phyloP scores from a whole-genome alignment of 2,329 filamentous ascomycete species.

The Ophiocordyceps australis region DNA sequence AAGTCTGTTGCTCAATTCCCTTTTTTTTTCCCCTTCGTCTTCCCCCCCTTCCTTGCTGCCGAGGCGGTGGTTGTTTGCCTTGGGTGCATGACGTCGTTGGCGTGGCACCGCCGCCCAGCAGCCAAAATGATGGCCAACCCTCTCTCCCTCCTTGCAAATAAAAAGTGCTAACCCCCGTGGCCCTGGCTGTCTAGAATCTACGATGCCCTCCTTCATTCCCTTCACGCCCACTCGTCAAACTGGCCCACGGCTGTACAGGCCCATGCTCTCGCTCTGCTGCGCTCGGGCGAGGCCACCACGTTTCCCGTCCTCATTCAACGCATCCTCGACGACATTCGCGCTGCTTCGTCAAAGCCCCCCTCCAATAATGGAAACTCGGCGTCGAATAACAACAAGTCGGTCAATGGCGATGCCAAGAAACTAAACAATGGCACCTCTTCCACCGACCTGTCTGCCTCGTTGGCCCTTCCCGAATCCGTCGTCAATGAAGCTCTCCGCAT shows the following conservation, averaged over 20 bases:
- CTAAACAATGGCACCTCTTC: slow-evolving; percentile 1
- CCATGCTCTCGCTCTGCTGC: slow-evolving; percentile 41
- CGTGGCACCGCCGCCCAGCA: too few species aligned
- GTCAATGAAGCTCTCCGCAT: slow-evolving; percentile 43
- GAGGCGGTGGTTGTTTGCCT: too few species aligned
- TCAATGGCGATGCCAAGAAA: slow-evolving; percentile 6
- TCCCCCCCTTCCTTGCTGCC: slow-evolving; percentile 1
- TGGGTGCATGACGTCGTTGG: too few species aligned
- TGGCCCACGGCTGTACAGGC: slow-evolving; percentile 43
- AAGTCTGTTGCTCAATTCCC: too few species aligned
- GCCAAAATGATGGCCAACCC: neutral
- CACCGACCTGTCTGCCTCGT: slow-evolving; percentile 10
- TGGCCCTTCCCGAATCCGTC: slow-evolving; percentile 40
- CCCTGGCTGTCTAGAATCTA: slow-evolving; percentile 30
- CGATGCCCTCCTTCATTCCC: slow-evolving; percentile 42
- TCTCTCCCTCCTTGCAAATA: neutral
- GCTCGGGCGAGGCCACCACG: slow-evolving; percentile 37
- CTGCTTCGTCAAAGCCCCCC: slow-evolving; percentile 18
- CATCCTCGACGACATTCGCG: slow-evolving; percentile 42
- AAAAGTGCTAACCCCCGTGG: neutral
- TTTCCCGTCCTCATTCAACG: slow-evolving; percentile 43
- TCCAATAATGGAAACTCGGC: slow-evolving; percentile 16
- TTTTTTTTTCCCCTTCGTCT: neutral
- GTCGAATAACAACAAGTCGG: slow-evolving; percentile 11
- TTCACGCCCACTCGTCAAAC: slow-evolving; percentile 39